These are phyloP conservation scores for Tricholoma hemisulphureum DNA, from an alignment of 768 basidiomycete genomes.

Conservation along the genomic window DNA sequence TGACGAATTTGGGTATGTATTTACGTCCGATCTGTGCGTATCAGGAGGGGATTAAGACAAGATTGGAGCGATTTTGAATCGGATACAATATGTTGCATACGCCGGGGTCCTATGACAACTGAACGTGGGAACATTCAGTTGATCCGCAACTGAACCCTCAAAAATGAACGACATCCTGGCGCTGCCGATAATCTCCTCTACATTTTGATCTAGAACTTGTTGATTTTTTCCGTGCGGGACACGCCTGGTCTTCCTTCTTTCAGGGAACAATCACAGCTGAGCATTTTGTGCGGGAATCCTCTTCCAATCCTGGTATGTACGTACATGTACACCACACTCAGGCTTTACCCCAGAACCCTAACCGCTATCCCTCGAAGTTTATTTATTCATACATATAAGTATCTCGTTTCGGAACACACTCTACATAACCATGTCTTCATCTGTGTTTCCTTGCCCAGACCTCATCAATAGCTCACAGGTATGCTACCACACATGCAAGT, in stretches of 20 bases:
- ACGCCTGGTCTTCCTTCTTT: not conserved
- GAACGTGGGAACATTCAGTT: no score
- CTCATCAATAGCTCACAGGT: not conserved
- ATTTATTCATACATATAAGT: constrained; percentile 6
- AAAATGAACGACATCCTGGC: no score
- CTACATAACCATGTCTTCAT: constrained; percentile 13
- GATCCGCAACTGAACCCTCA: no score
- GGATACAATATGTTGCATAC: no score
- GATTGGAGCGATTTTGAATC: no score
- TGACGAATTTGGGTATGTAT: no score
- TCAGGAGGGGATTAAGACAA: no score
- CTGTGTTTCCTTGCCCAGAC: constrained; percentile 12
- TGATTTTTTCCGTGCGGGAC: not conserved
- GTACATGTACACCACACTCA: no score
- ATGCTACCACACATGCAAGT: not conserved
- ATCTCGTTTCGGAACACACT: not conserved
- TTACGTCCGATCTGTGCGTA: no score
- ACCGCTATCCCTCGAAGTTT: not conserved
- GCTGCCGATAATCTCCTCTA: no score
- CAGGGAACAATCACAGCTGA: not conserved
- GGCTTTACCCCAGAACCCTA: constrained; percentile 1
- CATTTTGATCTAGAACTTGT: not conserved
- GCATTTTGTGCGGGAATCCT: not conserved
- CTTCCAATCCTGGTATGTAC: not conserved
- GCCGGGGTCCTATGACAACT: no score